Percentiles rank a stretch among this genome's conserved stretches.
These are phyloP conservation scores for Stipa capillata DNA, from an alignment of 176 grass and related monocot species.

Conservation along the genomic window DNA sequence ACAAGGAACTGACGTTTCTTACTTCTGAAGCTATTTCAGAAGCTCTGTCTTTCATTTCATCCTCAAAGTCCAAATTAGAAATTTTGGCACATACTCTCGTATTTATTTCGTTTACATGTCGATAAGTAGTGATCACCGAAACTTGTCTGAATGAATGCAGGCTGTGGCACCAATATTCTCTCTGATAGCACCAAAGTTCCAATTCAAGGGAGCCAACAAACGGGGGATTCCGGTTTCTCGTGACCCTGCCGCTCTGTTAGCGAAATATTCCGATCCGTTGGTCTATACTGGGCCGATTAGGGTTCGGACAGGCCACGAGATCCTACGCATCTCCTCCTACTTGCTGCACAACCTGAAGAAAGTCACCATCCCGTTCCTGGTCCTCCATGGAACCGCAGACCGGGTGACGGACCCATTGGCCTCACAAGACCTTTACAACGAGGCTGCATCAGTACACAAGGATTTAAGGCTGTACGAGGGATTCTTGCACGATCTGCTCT, in stretches of 20 bases:
- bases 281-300: constrained; percentile 90
- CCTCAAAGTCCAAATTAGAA: background rate
- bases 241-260: constrained; percentile 68
- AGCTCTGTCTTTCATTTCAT: background rate
- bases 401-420: constrained; percentile 86
- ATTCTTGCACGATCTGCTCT: constrained; percentile 90
- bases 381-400: constrained; percentile 90
- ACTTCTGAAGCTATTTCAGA: background rate
- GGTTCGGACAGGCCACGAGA: constrained; percentile 85
- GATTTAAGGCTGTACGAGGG: constrained; percentile 76
- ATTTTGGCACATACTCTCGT: too few species aligned
- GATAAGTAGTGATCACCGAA: background rate
- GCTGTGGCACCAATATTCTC: constrained; percentile 93
- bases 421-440: constrained; percentile 60
- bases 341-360: constrained; percentile 70
- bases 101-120: background rate
- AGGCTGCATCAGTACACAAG: constrained; percentile 61
- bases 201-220: constrained; percentile 98
- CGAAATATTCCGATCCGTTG: constrained; percentile 87
- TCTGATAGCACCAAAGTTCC: constrained; percentile 66
- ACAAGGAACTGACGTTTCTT: background rate
- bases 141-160: constrained; percentile 23
- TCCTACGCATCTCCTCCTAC: constrained; percentile 74
- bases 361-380: constrained; percentile 72
- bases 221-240: constrained; percentile 83